These are phyloP conservation scores for Citropsis articulata DNA, from an alignment of 345 rosid genomes.

Conservation along the genomic window DNA sequence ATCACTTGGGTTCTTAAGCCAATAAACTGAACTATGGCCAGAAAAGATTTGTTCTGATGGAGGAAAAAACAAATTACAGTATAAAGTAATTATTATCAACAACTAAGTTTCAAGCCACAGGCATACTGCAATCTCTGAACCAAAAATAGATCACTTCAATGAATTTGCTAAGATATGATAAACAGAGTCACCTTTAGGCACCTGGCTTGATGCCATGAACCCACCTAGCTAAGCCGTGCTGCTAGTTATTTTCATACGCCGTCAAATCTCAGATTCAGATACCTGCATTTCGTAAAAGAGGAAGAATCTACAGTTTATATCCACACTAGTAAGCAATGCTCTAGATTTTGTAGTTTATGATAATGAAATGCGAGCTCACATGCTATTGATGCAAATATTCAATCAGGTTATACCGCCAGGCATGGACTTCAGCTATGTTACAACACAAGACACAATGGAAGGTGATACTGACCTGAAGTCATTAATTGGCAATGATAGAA, in stretches of 20 bases:
- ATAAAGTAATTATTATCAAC: not conserved
- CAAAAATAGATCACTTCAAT: not conserved
- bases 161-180: not conserved
- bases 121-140: not conserved
- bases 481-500: constrained; percentile 52
- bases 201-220: not conserved
- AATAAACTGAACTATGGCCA: not conserved
- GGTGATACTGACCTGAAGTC: constrained; percentile 53
- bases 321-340: not conserved
- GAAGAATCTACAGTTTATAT: not conserved
- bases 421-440: constrained; percentile 66
- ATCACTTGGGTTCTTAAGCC: not conserved
- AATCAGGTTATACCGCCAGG: constrained; percentile 67
- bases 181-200: not conserved
- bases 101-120: not conserved
- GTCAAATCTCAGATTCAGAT: not conserved
- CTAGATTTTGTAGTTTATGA: not conserved
- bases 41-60: not conserved
- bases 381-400: not conserved
- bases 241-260: not conserved
- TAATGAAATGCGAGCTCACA: not conserved
- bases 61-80: not conserved
- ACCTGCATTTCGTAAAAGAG: no score
- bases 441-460: constrained; percentile 47
- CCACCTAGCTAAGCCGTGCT: not conserved